Percentiles rank a stretch among this genome's conserved stretches.
phyloP scores from a whole-genome alignment of 2,329 filamentous ascomycete genomes.

The Cordyceps pruinosa region DNA sequence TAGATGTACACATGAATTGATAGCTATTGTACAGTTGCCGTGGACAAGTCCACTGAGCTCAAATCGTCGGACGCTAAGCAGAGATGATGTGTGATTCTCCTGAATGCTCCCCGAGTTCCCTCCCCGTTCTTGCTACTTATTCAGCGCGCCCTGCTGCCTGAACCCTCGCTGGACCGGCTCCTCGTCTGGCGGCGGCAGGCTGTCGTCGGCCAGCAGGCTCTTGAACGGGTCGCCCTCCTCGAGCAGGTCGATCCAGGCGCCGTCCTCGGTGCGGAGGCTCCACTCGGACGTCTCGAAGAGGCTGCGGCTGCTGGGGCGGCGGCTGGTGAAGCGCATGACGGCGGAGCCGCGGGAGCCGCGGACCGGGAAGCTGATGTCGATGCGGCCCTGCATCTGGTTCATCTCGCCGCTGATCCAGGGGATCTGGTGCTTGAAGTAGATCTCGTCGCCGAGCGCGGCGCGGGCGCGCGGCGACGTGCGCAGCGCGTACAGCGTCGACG shows the following conservation, averaged over 20 bases:
- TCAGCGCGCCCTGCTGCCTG: conserved; percentile 38
- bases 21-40: conserved; percentile 16
- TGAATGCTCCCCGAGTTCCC: background rate
- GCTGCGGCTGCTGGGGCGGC: conserved; percentile 52
- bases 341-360: conserved; percentile 67
- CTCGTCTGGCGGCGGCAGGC: conserved; percentile 23
- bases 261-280: conserved; percentile 66
- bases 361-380: conserved; percentile 82
- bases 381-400: conserved; percentile 87
- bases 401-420: conserved; percentile 82
- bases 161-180: conserved; percentile 41
- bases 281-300: conserved; percentile 86
- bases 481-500: conserved; percentile 83
- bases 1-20: conserved; percentile 25
- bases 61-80: background rate
- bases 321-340: conserved; percentile 74
- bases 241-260: conserved; percentile 62
- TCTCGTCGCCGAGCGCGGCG: conserved; percentile 75
- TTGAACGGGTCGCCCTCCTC: conserved; percentile 64
- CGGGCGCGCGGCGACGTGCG: conserved; percentile 72
- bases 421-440: conserved; percentile 72
- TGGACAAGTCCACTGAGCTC: background rate
- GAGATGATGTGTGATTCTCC: conserved; percentile 2
- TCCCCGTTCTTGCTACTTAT: conserved; percentile 27
- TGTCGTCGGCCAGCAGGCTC: conserved; percentile 38